Percentiles rank a stretch among this genome's conserved stretches.
These are phyloP conservation scores for Ziziphus jujuba DNA, from an alignment of 306 rosid species.

Conservation along the genomic window DNA sequence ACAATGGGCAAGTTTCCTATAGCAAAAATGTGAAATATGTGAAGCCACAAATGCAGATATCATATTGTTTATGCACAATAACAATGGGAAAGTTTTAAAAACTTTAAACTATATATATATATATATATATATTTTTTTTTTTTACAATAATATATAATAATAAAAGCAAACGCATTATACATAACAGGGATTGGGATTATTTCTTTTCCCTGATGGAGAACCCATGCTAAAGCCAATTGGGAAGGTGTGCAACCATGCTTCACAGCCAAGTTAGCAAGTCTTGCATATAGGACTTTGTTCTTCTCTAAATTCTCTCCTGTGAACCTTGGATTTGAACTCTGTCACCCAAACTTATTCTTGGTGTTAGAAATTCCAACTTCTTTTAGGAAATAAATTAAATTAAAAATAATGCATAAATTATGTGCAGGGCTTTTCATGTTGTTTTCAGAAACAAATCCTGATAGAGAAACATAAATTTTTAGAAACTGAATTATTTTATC, in stretches of 20 bases:
- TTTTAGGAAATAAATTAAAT: not conserved
- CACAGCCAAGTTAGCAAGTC: slow-evolving; percentile 45
- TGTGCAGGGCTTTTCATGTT: too few relatives aligned
- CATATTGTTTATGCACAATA: too few relatives aligned
- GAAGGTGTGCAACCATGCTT: slow-evolving; percentile 57
- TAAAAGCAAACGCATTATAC: not conserved
- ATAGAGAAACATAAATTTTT: not conserved
- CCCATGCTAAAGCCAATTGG: slow-evolving; percentile 71
- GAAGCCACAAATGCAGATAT: not conserved
- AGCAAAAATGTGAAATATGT: not conserved
- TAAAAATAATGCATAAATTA: not conserved
- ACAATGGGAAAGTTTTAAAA: too few relatives aligned
- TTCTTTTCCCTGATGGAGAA: slow-evolving; percentile 59
- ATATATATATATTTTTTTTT: too few relatives aligned
- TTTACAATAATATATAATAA: not conserved
- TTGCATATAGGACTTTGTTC: slow-evolving; percentile 47
- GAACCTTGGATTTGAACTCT: slow-evolving; percentile 64
- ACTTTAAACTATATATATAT: too few relatives aligned
- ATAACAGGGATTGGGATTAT: slow-evolving; percentile 71
- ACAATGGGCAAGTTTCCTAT: too few relatives aligned
- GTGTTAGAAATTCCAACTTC: not conserved
- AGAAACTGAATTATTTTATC: not conserved
- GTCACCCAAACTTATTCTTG: too few relatives aligned
- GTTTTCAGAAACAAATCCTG: not conserved
- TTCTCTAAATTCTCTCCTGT: slow-evolving; percentile 55